A percentile compares a stretch with the other conserved stretches of the same genome.
Evolutionary conservation across 164 flowering plant genomes (phyloP).

Genomic region (Echeveria elegans): DNA sequence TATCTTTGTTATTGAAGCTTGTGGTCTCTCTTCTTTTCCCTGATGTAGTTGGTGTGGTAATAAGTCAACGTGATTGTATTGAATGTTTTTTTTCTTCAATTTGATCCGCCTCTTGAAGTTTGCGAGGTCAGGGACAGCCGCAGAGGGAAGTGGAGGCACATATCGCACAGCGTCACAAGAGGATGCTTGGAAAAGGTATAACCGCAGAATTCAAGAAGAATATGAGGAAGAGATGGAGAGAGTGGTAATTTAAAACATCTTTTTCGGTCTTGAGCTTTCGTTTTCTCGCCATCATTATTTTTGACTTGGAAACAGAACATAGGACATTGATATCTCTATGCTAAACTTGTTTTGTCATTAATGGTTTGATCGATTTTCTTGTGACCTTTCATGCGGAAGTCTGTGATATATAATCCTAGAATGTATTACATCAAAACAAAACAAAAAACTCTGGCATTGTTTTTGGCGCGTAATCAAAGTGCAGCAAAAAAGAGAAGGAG

Average conservation of each 20-base stretch:
- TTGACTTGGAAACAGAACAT: neutral
- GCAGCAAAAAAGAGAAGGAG: too few relatives aligned
- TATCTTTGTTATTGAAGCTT: neutral
- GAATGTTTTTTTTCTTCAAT: constrained; percentile 9
- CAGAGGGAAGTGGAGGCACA: constrained; percentile 44
- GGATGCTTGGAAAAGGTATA: constrained; percentile 77
- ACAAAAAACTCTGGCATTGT: too few relatives aligned
- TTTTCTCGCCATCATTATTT: neutral
- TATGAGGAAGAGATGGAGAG: too few relatives aligned
- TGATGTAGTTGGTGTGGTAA: neutral
- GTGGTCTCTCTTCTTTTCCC: neutral
- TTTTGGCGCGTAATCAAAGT: too few relatives aligned
- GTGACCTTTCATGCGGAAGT: too few relatives aligned
- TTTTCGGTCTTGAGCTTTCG: neutral
- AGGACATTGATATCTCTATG: too few relatives aligned
- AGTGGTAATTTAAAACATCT: constrained; percentile 45
- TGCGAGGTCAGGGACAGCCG: constrained; percentile 44
- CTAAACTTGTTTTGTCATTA: neutral
- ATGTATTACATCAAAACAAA: too few relatives aligned
- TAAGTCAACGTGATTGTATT: neutral
- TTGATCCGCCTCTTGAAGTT: constrained; percentile 24
- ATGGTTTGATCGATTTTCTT: too few relatives aligned
- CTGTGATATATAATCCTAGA: neutral
- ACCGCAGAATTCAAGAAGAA: constrained; percentile 70
- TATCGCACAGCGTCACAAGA: constrained; percentile 58